phyloP scores from a whole-genome alignment of 345 rosid species.

The Arabis hirsuta region DNA sequence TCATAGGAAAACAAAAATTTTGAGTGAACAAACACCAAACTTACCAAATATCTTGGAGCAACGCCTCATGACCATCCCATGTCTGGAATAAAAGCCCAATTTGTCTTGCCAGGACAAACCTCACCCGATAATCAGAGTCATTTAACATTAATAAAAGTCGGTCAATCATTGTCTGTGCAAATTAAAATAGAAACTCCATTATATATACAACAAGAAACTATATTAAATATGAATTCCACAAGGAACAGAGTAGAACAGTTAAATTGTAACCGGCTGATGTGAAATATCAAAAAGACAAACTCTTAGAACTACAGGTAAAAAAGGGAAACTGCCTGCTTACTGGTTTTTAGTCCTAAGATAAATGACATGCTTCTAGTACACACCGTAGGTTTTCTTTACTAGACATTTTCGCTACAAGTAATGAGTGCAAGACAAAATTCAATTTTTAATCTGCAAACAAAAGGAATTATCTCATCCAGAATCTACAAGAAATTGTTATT shows the following conservation, averaged over 20 bases:
- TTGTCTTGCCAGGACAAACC: conserved; percentile 63
- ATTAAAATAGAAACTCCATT: conserved; percentile 24
- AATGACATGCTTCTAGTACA: conserved; percentile 13
- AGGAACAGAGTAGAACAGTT: conserved; percentile 16
- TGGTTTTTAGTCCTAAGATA: background rate
- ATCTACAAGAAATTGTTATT: conserved; percentile 13
- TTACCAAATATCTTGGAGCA: conserved; percentile 89
- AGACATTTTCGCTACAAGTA: background rate
- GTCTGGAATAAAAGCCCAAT: conserved; percentile 91
- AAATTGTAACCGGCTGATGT: conserved; percentile 16
- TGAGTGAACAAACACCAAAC: conserved; percentile 44
- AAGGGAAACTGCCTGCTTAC: conserved; percentile 4
- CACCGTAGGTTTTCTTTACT: conserved; percentile 3
- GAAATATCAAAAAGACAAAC: conserved; percentile 28
- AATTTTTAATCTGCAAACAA: conserved; percentile 23
- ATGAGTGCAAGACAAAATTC: conserved; percentile 8
- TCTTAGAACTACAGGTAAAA: conserved; percentile 10
- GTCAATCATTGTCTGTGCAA: conserved; percentile 76
- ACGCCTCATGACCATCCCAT: conserved; percentile 96
- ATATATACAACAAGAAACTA: conserved; percentile 22
- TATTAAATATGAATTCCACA: conserved; percentile 17
- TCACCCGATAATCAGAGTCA: conserved; percentile 91
- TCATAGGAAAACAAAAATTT: background rate
- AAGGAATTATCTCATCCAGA: conserved; percentile 20
- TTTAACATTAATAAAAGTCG: conserved; percentile 65